Base-by-base conservation (phyloP, 2,329 filamentous ascomycete genomes). In the Hypoxylon sp. region DNA sequence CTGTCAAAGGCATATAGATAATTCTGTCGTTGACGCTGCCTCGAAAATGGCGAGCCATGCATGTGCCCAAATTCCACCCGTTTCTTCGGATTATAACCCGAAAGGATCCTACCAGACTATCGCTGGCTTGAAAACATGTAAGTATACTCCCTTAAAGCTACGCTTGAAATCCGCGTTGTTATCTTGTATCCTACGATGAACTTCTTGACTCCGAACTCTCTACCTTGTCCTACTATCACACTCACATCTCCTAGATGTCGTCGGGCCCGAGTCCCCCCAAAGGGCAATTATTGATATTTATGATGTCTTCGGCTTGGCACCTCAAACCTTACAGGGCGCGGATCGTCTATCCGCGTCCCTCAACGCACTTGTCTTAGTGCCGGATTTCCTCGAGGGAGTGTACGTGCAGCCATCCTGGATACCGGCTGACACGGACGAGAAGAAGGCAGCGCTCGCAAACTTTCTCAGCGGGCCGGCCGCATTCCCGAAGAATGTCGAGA, bases 311-410 rank as follows among this genome's bases (percentile, higher is more conserved):
- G 82, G 84, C 65, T 68, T 80, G 53, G 75, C 79, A 51, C 76
- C 78, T 6, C 84, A 86, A 72, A 85, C 82, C 2, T 73, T 84
- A 5, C 83, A 85, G 69, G 85, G 84, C 27, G 83, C 83, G 1
- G 84, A 86, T 73, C 77, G 81, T 6, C 77, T 85, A 2, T 78
- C 83, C 0, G 71, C 76, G 2, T 73, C 76, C 11, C 52, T 66
- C 19, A 76, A 79, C 27, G 77, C 80, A 1, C 73, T 85, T 0
- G 79, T 85, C 6, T 65, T 85, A 3, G 69, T 85, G 39, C 79
- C 80, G 3, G 80, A 82, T 62, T 75, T 81, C 27, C 80, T 85
- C 67, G 64, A 80, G 2, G 83, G 84, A 24, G 67, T 47, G 74
- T 8, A 73, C 42, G 74, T 80, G 21, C 69, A 80, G 4, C 69